A percentile compares a stretch with the other conserved stretches of the same genome.
phyloP scores from a whole-genome alignment of 2,329 filamentous ascomycete genomes.

The Penicillium sp. region DNA sequence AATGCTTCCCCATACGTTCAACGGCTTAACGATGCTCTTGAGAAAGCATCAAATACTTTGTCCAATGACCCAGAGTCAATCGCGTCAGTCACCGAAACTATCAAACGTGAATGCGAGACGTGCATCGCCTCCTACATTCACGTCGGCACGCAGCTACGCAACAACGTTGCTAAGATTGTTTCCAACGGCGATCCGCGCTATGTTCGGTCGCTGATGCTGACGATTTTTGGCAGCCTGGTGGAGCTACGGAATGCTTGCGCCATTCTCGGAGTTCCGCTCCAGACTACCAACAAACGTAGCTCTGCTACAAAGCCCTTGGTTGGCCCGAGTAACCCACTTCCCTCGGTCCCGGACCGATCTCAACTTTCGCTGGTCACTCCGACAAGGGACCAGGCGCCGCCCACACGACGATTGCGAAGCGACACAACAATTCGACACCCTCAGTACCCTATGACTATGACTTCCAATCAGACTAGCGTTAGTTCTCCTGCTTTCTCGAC shows the following conservation, averaged over 20 bases:
- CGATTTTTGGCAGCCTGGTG: constrained; percentile 57
- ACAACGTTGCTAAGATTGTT: constrained; percentile 51
- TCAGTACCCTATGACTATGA: constrained; percentile 30
- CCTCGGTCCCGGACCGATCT: constrained; percentile 27
- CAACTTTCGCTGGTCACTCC: constrained; percentile 41
- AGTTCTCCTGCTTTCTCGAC: constrained; percentile 32
- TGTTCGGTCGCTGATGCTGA: constrained; percentile 57
- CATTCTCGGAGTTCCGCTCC: constrained; percentile 47
- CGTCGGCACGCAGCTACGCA: constrained; percentile 49
- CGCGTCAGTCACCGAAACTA: constrained; percentile 37
- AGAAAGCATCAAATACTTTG: constrained; percentile 48
- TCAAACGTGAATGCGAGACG: constrained; percentile 48
- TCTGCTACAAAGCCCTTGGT: constrained; percentile 29
- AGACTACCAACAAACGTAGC: constrained; percentile 25
- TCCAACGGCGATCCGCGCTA: constrained; percentile 56
- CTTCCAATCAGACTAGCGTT: constrained; percentile 27
- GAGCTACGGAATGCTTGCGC: constrained; percentile 60
- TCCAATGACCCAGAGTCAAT: constrained; percentile 51
- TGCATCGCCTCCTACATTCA: constrained; percentile 51
- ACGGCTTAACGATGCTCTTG: constrained; percentile 54
- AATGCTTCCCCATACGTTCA: constrained; percentile 56
- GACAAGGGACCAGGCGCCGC: constrained; percentile 46
- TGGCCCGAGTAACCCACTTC: constrained; percentile 30
- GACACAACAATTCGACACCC: constrained; percentile 52
- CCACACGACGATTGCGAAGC: constrained; percentile 48